Base-by-base conservation (phyloP, 805 yeast genomes). In the Grigorovia yakushimaensis region DNA sequence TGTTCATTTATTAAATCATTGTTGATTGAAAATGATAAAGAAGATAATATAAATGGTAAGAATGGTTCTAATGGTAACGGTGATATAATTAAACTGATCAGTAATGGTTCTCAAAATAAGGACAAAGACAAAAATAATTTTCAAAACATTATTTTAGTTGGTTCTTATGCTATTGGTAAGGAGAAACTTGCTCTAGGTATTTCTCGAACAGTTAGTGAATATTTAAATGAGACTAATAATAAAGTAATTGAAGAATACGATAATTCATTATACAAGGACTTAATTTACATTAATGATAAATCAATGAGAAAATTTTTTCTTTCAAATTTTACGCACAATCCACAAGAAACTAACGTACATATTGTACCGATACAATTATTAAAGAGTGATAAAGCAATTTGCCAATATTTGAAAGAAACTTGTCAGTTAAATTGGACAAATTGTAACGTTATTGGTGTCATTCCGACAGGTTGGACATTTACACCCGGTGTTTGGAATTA, bases 391-490 rank as follows among this genome's bases (percentile, higher is more conserved):
- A 49, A 65, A 46, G 51, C 52, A 47, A 51, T 54, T 69, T 67
- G 57, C 50, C 35, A 44, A 21, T 62, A 64, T 45, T 49, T 60
- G 46, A 51, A 51, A 27, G 46, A 49, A 2, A 41, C 45, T 1
- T 22, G 45, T 46, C 5, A 30, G 4, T 37, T 37, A 44, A 50
- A 30, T 2, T 55, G 57, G 47, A 20, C 51, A 5, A 49, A 52
- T 27, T 55, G 56, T 5, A 58, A 59, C 42, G 73, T 87, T 39
- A 71, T 84, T n/a, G 95, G 86, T 0, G 70, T 85, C 35, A 71
- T 78, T 44, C 97, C 98, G 0, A 88, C 97, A 0, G 98, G 98
- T 0, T 93, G 98, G 98, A 73, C 88, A 1, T 83, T 76, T 61
- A 58, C 69, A 15, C 41, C 39, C 13, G 45, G 45, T 17, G 27